Evolutionary conservation across 1,284 basidiomycete genomes (phyloP), one percentile per base, ranked within the genome.

Genomic region (Serendipita sp.): DNA sequence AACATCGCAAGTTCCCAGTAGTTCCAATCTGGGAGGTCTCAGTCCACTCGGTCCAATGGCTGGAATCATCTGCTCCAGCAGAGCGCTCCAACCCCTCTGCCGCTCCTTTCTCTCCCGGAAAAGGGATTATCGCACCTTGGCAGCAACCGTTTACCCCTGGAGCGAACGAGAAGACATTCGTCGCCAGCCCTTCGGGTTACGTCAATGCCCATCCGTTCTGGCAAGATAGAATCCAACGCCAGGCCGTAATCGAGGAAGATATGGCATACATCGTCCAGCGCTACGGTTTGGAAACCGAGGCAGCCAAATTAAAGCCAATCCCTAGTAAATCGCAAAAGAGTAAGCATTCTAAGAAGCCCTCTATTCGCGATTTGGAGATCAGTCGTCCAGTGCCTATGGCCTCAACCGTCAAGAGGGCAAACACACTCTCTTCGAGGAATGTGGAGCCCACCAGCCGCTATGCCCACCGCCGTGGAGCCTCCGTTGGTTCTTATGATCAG

Each of bases 211-310:
- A 58, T 34, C 53, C 53, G 8, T 58, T 58, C 30, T 58, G 53
- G 53, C 53, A 58, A 32, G 30, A 22, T n/a, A 22, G 30, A 34
- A 82, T 87, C 30, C 72, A 69, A 32, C 76, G 76, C 34, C 82
- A 83, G 66, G 70, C 67, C 1, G 79, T 83, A 68, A 87, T 87
- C 62, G 85, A 87, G 68, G 68, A 72, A 2, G 84, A 80, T 0
- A 85, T 87, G 26, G 53, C 53, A 4, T 58, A 58, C 32, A 35
- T 58, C n/a, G 53, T 35, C 34, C 53, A 58, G 53, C 53, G 53
- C 4, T 58, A 58, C n/a, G 53, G 53, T n/a, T 32, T 58, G 26
- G 53, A 58, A n/a, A n/a, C 34, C 29, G 30, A 58, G 15, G 30
- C 53, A 4, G n/a, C 22, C 29, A 4, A 58, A 10, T 26, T 58